These are phyloP conservation scores for Phytopythium cucurbitacearum DNA, from an alignment of 352 stramenopile genomes.

Conservation along the genomic window DNA sequence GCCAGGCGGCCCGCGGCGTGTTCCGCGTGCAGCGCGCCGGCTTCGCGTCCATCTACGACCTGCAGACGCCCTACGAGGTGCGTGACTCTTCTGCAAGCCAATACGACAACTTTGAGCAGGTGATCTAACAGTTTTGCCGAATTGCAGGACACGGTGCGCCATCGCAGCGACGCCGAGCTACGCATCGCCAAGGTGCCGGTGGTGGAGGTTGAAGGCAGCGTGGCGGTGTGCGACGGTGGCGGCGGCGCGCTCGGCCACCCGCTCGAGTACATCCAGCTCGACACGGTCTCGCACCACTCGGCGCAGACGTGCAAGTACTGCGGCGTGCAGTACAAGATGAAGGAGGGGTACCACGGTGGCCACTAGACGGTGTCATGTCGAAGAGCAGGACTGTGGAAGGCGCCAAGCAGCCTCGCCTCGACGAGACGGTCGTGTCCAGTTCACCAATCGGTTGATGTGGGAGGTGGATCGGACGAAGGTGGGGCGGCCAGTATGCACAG, in stretches of 20 bases:
- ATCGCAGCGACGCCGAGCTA: constrained; percentile 88
- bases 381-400: no score
- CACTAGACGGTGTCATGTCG: constrained; percentile 23
- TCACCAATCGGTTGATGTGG: no score
- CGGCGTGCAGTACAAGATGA: constrained; percentile 88
- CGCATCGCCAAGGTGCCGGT: constrained; percentile 85
- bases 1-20: constrained; percentile 8
- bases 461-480: no score
- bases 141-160: constrained; percentile 67
- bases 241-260: constrained; percentile 95
- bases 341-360: constrained; percentile 59
- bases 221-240: constrained; percentile 95
- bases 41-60: constrained; percentile 73
- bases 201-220: constrained; percentile 89
- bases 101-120: not conserved
- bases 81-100: not conserved
- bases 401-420: no score
- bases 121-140: not conserved
- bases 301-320: constrained; percentile 92
- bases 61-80: constrained; percentile 59
- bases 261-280: constrained; percentile 93
- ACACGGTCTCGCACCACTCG: constrained; percentile 71
- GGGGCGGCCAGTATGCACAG: no score
- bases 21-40: constrained; percentile 28
- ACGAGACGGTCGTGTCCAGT: no score